These are phyloP conservation scores for Pelargonium exstipulatum DNA, from an alignment of 441 rosid species.

Conservation along the genomic window DNA sequence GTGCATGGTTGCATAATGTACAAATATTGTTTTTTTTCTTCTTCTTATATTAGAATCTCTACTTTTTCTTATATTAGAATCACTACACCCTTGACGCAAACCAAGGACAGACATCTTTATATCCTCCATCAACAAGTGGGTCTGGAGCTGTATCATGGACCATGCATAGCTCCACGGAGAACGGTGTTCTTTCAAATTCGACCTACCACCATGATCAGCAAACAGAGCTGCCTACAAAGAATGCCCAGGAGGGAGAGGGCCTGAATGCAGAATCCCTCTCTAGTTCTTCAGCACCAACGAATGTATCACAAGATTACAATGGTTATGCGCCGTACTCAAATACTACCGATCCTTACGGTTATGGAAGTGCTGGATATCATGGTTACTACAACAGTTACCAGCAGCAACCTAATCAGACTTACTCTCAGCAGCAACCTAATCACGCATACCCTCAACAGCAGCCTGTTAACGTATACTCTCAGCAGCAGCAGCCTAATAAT, in stretches of 20 bases:
- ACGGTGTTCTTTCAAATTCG: constrained; percentile 44
- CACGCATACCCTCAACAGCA: constrained; percentile 5
- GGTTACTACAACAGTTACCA: constrained; percentile 79
- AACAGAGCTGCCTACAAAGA: constrained; percentile 35
- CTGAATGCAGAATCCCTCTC: constrained; percentile 44
- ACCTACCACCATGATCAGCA: constrained; percentile 54
- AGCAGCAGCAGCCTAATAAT: constrained; percentile 25
- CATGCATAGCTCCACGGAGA: constrained; percentile 42
- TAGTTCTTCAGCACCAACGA: constrained; percentile 52
- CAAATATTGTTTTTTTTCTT: constrained; percentile 12
- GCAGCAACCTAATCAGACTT: constrained; percentile 31
- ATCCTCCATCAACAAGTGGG: constrained; percentile 47
- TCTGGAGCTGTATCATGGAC: constrained; percentile 59
- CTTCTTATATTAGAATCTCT: constrained; percentile 44
- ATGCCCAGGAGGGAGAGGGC: constrained; percentile 42
- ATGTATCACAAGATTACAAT: constrained; percentile 54
- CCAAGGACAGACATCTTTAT: constrained; percentile 53
- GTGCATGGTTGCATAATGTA: background rate
- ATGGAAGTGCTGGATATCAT: constrained; percentile 67
- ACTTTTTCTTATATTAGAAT: constrained; percentile 37
- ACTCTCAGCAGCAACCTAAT: constrained; percentile 24
- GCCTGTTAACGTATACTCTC: constrained; percentile 27
- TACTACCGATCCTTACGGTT: constrained; percentile 59
- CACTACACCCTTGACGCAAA: constrained; percentile 51
- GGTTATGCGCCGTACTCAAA: constrained; percentile 54